Percentiles rank a stretch among this genome's conserved stretches.
Evolutionary conservation across 768 basidiomycete genomes (phyloP).

Genomic region (Termitomyces bulborhizus): DNA sequence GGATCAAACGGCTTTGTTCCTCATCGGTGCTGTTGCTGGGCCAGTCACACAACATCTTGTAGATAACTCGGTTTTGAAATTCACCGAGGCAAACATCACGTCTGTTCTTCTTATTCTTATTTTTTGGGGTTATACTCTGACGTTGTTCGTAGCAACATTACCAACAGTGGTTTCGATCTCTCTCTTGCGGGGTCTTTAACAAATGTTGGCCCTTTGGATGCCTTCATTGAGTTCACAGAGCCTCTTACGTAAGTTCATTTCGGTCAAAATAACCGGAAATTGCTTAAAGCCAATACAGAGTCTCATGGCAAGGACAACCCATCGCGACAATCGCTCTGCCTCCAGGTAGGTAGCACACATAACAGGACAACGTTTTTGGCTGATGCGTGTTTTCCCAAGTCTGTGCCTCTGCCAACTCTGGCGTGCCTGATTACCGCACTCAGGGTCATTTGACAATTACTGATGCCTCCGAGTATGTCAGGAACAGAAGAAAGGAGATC

Average conservation of each 20-base stretch:
- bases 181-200: slow-evolving; percentile 54
- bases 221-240: slow-evolving; percentile 57
- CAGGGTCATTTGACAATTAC: slow-evolving; percentile 51
- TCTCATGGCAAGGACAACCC: slow-evolving; percentile 55
- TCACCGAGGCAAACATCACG: slow-evolving; percentile 56
- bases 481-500: neutral
- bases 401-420: slow-evolving; percentile 60
- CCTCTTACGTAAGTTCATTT: slow-evolving; percentile 43
- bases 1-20: slow-evolving; percentile 55
- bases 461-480: slow-evolving; percentile 38
- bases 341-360: slow-evolving; percentile 31
- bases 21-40: slow-evolving; percentile 67
- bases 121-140: neutral
- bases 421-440: slow-evolving; percentile 57
- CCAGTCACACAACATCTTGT: slow-evolving; percentile 64
- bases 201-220: slow-evolving; percentile 63
- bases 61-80: slow-evolving; percentile 45
- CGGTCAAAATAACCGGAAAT: neutral
- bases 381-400: slow-evolving; percentile 28
- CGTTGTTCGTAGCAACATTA: slow-evolving; percentile 33
- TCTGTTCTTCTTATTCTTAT: slow-evolving; percentile 17
- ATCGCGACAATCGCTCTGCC: slow-evolving; percentile 64
- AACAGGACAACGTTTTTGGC: neutral
- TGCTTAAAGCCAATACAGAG: slow-evolving; percentile 25
- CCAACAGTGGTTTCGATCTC: slow-evolving; percentile 59